A percentile compares a stretch with the other conserved stretches of the same genome.
These are phyloP conservation scores for Colletotrichum truncatum DNA, from an alignment of 2,329 filamentous ascomycete species.

Conservation along the genomic window DNA sequence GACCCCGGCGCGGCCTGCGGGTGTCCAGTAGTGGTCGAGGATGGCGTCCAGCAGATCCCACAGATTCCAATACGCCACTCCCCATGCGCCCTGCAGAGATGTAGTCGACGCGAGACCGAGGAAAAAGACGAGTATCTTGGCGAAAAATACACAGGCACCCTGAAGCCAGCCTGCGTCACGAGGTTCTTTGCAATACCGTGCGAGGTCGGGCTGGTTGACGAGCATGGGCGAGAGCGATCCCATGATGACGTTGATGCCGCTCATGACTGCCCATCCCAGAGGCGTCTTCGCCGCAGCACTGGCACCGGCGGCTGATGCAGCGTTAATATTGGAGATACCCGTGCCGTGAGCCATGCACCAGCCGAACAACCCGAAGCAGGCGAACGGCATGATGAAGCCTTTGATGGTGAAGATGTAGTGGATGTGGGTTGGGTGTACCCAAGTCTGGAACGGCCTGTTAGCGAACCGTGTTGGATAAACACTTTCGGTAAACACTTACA, in stretches of 20 bases:
- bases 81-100: constrained; percentile 43
- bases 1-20: constrained; percentile 40
- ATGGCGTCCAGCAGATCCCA: constrained; percentile 47
- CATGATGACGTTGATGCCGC: constrained; percentile 49
- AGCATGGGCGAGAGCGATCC: constrained; percentile 44
- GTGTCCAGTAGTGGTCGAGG: constrained; percentile 44
- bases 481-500: too few species aligned
- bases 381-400: constrained; percentile 43
- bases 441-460: constrained; percentile 32
- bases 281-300: constrained; percentile 35
- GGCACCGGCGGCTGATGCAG: constrained; percentile 37
- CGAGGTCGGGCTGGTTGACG: constrained; percentile 47
- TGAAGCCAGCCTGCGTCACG: constrained; percentile 42
- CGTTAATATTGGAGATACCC: constrained; percentile 36
- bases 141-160: constrained; percentile 36
- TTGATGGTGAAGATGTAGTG: constrained; percentile 46
- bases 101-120: constrained; percentile 41
- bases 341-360: constrained; percentile 42
- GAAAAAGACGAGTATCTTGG: constrained; percentile 39
- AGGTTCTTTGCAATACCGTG: constrained; percentile 43
- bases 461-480: too few species aligned
- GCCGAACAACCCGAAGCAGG: constrained; percentile 45
- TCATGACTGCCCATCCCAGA: constrained; percentile 48
- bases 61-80: constrained; percentile 48
- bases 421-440: constrained; percentile 45